These are phyloP conservation scores for Phytopythium sindhum DNA, from an alignment of 352 stramenopile genomes.

Conservation along the genomic window DNA sequence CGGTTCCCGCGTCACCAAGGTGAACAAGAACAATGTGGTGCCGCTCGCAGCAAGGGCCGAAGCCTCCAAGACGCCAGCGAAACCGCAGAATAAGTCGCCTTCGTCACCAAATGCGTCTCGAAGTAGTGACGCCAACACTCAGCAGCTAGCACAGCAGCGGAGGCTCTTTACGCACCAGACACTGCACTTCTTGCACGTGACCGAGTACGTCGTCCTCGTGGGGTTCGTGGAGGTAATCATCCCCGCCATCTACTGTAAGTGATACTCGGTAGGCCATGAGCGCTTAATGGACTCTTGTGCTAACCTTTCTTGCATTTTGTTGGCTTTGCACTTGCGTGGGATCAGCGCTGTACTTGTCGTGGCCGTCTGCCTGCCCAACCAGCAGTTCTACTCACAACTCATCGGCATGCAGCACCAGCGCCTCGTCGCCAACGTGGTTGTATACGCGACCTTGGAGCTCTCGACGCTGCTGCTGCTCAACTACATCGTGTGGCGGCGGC, in stretches of 20 bases:
- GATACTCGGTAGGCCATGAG: not conserved
- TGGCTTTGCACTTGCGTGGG: not conserved
- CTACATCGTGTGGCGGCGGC: constrained; percentile 16
- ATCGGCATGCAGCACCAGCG: constrained; percentile 9
- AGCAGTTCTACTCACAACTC: constrained; percentile 29
- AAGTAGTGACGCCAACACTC: not conserved
- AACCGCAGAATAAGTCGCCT: no score
- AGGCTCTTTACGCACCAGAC: constrained; percentile 2
- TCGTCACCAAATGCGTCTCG: not conserved
- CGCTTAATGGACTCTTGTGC: no score
- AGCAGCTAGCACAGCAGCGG: not conserved
- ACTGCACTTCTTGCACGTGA: constrained; percentile 19
- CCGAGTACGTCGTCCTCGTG: constrained; percentile 32
- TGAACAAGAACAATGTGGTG: no score
- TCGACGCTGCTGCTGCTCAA: constrained; percentile 29
- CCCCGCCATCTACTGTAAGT: not conserved
- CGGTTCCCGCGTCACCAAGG: no score
- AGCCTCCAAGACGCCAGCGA: no score
- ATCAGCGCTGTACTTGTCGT: constrained; percentile 1
- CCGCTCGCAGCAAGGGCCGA: no score
- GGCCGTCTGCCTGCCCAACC: constrained; percentile 29
- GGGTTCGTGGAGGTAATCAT: constrained; percentile 34
- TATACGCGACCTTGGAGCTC: constrained; percentile 36
- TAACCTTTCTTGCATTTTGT: no score
- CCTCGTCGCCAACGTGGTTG: constrained; percentile 23